Evolutionary conservation across 768 basidiomycete genomes (phyloP).

Genomic region (Lactarius indigo): DNA sequence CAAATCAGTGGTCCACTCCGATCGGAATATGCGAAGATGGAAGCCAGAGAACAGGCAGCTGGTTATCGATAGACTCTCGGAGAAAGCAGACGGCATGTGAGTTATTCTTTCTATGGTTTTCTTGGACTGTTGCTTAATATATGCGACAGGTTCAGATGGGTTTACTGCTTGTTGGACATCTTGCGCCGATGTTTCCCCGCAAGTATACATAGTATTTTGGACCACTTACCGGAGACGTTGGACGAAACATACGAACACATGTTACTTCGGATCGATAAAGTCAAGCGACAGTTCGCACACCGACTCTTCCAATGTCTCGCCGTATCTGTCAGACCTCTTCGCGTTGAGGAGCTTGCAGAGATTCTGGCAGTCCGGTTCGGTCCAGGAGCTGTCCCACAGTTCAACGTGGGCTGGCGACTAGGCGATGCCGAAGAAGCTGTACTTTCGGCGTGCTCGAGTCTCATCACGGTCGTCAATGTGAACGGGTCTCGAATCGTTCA

Average conservation of each 20-base stretch:
- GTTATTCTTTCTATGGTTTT: not conserved
- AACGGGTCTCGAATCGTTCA: not conserved
- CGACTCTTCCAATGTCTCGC: conserved; percentile 4
- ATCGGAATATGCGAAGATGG: too few relatives aligned
- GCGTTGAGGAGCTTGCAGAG: conserved; percentile 3
- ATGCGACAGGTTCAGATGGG: too few relatives aligned
- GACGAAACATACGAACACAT: too few relatives aligned
- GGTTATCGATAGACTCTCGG: not conserved
- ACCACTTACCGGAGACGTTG: too few relatives aligned
- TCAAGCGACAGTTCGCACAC: not conserved
- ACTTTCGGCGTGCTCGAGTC: not conserved
- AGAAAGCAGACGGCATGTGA: conserved; percentile 5
- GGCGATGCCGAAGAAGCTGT: not conserved
- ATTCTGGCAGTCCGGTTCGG: conserved; percentile 5
- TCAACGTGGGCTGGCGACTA: not conserved
- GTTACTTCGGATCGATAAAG: not conserved
- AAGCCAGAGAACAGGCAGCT: not conserved
- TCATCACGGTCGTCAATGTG: not conserved
- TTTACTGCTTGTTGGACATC: too few relatives aligned
- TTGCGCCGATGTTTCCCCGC: too few relatives aligned
- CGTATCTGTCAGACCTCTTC: conserved; percentile 1
- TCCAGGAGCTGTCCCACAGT: not conserved
- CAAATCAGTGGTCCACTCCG: too few relatives aligned
- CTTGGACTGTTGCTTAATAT: too few relatives aligned
- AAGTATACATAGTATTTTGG: too few relatives aligned